phyloP scores from a whole-genome alignment of 2,329 filamentous ascomycete species.

The Lizonia empirigonia region DNA sequence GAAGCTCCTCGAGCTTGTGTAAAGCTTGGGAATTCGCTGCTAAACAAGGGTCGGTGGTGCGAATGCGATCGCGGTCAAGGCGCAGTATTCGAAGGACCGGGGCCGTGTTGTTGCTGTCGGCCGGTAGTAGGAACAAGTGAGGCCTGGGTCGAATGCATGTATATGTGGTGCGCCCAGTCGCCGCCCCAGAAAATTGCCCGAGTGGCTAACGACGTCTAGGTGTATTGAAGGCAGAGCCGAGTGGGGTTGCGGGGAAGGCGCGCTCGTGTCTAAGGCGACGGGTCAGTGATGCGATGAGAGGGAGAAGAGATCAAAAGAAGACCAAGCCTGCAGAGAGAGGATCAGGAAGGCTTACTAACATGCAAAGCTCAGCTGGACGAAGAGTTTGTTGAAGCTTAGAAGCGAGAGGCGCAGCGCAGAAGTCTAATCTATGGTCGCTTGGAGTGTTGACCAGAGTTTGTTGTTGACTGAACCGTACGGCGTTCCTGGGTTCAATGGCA shows the following conservation, averaged over 20 bases:
- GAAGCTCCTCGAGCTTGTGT: slow-evolving; percentile 16
- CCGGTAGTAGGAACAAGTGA: slow-evolving; percentile 25
- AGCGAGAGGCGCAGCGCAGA: slow-evolving; percentile 20
- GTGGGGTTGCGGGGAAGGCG: slow-evolving; percentile 17
- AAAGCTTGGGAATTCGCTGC: slow-evolving; percentile 13
- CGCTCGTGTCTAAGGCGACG: slow-evolving; percentile 4
- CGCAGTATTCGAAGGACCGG: slow-evolving; percentile 20
- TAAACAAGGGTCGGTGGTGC: neutral
- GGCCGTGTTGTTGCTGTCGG: slow-evolving; percentile 22
- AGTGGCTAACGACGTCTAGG: slow-evolving; percentile 26
- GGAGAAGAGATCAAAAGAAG: slow-evolving; percentile 11
- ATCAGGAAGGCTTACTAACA: slow-evolving; percentile 21
- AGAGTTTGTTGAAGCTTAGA: slow-evolving; percentile 24
- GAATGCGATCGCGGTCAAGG: slow-evolving; percentile 3
- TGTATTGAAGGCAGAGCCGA: slow-evolving; percentile 5
- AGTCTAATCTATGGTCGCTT: slow-evolving; percentile 7
- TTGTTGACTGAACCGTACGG: slow-evolving; percentile 1
- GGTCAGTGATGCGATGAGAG: slow-evolving; percentile 19
- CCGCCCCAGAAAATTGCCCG: slow-evolving; percentile 45
- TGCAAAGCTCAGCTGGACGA: slow-evolving; percentile 22
- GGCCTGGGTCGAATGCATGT: slow-evolving; percentile 51
- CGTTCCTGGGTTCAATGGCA: slow-evolving; percentile 24
- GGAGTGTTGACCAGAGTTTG: slow-evolving; percentile 6
- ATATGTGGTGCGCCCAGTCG: slow-evolving; percentile 57
- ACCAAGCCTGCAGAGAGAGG: slow-evolving; percentile 16